Base-by-base conservation (phyloP, 2,329 filamentous ascomycete species). In the Xylaria sp. region DNA sequence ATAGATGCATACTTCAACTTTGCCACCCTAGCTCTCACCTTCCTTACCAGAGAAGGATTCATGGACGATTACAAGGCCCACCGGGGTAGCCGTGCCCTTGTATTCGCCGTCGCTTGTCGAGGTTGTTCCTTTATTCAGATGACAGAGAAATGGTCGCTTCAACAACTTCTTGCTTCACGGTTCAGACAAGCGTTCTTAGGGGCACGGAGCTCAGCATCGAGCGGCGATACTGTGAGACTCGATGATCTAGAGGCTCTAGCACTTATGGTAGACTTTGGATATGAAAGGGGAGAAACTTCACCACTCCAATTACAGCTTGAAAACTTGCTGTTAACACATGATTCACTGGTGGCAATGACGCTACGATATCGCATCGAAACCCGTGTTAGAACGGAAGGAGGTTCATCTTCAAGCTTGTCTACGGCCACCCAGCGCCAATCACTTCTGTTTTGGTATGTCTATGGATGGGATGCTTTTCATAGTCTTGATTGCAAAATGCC, bases 51-150 rank as follows among this genome's bases (percentile, higher is more conserved):
- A 42, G 59, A 65, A 19, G 58, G 47, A 14, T 62, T 65, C 37
- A 65, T 65, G 50, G 21, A 23, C 14, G 58, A 65, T 33, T 65
- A 62, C 23, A 58, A 51, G 19, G 9, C 11, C 19, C 25, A 14
- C 15, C 37, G 31, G 14, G 55, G 58, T 38, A 62, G 59, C 43
- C 40, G 23, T 47, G 45, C 62, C 4, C 54, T 62, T 9, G 62
- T 65, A 47, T 62, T 51, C 15, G 62, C 62, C 37, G 52, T 64
- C 21, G 62, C 62, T 35, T 65, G 62, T 38, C 62, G 46, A 46
- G 62, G 59, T 7, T 61, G 62, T 21, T 38, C 62, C 17, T 65
- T 59, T 38, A 51, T 47, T 28, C 49, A 56, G 35, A 19, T 31
- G 2, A 11, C 42, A 23, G 58, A 52, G 11, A 65, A 59, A 43